phyloP scores from a whole-genome alignment of 805 yeast genomes.

The Diddensiella caesifluorescens region DNA sequence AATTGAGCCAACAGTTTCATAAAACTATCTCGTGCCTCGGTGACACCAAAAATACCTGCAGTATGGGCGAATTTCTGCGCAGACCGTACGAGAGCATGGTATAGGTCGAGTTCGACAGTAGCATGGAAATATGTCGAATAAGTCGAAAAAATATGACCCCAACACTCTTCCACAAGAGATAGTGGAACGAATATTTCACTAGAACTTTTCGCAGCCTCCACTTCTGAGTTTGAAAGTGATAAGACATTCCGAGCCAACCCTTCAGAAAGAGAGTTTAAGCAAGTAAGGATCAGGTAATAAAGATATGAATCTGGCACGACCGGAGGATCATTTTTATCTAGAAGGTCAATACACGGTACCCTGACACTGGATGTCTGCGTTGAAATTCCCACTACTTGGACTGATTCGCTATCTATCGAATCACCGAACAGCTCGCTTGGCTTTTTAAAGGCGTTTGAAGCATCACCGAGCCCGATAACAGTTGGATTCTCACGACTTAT shows the following conservation, averaged over 20 bases:
- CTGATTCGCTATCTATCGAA: constrained; percentile 9
- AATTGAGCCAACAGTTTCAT: constrained; percentile 30
- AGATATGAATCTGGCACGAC: constrained; percentile 56
- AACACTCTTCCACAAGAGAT: constrained; percentile 16
- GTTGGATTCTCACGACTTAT: constrained; percentile 35
- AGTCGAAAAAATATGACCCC: constrained; percentile 39
- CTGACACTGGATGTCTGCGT: constrained; percentile 40
- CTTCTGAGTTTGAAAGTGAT: not conserved
- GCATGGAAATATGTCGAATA: constrained; percentile 55
- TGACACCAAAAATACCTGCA: constrained; percentile 64
- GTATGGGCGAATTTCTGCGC: constrained; percentile 79
- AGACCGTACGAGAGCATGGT: constrained; percentile 61
- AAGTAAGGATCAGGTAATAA: constrained; percentile 49
- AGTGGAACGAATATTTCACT: not conserved
- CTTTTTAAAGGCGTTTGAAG: constrained; percentile 16
- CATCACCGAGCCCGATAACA: constrained; percentile 28
- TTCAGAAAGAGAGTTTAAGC: constrained; percentile 55
- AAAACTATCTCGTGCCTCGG: constrained; percentile 53
- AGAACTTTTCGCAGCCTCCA: not conserved
- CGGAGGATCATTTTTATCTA: constrained; percentile 82
- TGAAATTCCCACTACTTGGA: constrained; percentile 13
- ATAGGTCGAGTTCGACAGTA: constrained; percentile 63
- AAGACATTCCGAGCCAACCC: constrained; percentile 49
- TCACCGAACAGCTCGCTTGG: not conserved
- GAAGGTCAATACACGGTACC: constrained; percentile 59